Percentiles rank a stretch among this genome's conserved stretches.
Evolutionary conservation across 768 basidiomycete species (phyloP).

Genomic region (Tephrocybe sp.): DNA sequence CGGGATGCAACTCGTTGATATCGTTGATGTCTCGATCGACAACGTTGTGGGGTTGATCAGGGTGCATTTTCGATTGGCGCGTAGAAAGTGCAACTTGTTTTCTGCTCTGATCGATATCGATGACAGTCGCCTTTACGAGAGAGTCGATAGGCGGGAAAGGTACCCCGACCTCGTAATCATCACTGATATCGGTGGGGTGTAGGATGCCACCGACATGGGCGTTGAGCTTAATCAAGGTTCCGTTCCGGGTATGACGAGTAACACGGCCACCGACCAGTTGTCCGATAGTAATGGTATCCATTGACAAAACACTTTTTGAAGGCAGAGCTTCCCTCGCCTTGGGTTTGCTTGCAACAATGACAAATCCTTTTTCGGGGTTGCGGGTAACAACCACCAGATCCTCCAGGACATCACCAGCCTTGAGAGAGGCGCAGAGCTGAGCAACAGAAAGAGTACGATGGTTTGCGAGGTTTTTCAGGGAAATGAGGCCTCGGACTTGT

Average conservation of each 20-base stretch:
- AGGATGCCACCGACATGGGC: constrained; percentile 71
- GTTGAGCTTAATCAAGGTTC: constrained; percentile 77
- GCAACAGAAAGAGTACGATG: constrained; percentile 64
- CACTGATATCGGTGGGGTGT: constrained; percentile 78
- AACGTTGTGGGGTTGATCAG: constrained; percentile 46
- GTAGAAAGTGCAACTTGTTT: constrained; percentile 80
- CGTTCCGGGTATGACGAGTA: constrained; percentile 66
- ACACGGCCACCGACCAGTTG: constrained; percentile 83
- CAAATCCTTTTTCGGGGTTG: constrained; percentile 81
- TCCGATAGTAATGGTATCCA: constrained; percentile 69
- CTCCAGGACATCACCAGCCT: constrained; percentile 67
- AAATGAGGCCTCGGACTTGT: constrained; percentile 76
- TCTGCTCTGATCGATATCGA: constrained; percentile 65
- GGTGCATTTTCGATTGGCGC: constrained; percentile 67
- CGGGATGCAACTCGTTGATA: constrained; percentile 64
- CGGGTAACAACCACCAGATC: constrained; percentile 89
- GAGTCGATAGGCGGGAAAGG: constrained; percentile 63
- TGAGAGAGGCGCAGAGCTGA: constrained; percentile 62
- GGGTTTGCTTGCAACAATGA: constrained; percentile 78
- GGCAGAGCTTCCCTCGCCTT: constrained; percentile 50
- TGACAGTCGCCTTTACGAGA: constrained; percentile 68
- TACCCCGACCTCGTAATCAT: constrained; percentile 67
- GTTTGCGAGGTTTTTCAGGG: constrained; percentile 85
- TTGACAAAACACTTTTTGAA: constrained; percentile 51
- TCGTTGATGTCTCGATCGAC: constrained; percentile 69